phyloP scores from a whole-genome alignment of 164 flowering plant genomes.

The Platanus orientalis region DNA sequence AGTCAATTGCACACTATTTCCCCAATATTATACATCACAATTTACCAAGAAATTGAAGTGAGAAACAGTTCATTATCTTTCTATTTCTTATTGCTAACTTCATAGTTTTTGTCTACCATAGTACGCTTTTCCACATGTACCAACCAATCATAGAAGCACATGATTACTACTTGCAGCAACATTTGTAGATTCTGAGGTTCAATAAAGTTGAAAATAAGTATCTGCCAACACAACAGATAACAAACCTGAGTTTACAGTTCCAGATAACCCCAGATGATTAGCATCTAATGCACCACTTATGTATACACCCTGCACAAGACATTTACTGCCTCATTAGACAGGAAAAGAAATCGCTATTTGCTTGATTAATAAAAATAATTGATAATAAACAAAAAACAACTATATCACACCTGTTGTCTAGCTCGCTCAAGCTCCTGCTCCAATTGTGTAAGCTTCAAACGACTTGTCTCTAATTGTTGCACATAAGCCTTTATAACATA shows the following conservation, averaged over 20 bases:
- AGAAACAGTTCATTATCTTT: too few species aligned
- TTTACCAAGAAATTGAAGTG: too few species aligned
- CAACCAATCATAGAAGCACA: not conserved
- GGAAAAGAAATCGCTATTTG: not conserved
- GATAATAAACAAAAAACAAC: not conserved
- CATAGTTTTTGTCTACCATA: not conserved
- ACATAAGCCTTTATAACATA: conserved; percentile 72
- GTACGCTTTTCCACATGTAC: not conserved
- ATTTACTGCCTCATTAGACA: conserved; percentile 6
- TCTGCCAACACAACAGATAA: conserved; percentile 8
- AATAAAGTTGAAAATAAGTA: not conserved
- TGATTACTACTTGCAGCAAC: not conserved
- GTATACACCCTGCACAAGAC: conserved; percentile 52
- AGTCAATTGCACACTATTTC: too few species aligned
- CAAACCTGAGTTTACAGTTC: conserved; percentile 64
- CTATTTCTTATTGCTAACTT: too few species aligned
- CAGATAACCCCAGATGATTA: conserved; percentile 43
- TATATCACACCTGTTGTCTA: conserved; percentile 65
- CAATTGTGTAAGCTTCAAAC: conserved; percentile 68
- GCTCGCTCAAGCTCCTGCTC: conserved; percentile 86
- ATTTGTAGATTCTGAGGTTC: not conserved
- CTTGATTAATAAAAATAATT: not conserved
- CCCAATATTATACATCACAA: too few species aligned
- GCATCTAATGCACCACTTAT: conserved; percentile 52
- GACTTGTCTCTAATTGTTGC: conserved; percentile 84